A percentile compares a stretch with the other conserved stretches of the same genome.
These are phyloP conservation scores for Penicillium pancosmium DNA, from an alignment of 495 filamentous ascomycete genomes.

Conservation along the genomic window DNA sequence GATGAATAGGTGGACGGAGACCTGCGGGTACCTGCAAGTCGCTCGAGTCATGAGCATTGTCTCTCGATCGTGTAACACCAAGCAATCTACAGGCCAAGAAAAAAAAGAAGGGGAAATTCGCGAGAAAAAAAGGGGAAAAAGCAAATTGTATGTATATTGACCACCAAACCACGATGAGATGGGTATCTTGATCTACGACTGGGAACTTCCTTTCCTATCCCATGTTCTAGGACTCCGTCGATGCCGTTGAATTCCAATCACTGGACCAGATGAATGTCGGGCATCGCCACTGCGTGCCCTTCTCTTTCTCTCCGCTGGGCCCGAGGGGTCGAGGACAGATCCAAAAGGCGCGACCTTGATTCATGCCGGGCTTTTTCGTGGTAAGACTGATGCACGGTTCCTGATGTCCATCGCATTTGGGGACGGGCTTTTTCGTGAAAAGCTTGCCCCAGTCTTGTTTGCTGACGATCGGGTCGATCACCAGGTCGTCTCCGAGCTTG, in stretches of 20 bases:
- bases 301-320: slow-evolving; percentile 80
- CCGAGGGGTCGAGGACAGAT: slow-evolving; percentile 82
- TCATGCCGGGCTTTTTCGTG: slow-evolving; percentile 86
- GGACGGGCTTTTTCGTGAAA: slow-evolving; percentile 72
- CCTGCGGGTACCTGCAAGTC: too few species aligned
- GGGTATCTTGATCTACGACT: neutral
- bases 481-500: slow-evolving; percentile 26
- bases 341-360: slow-evolving; percentile 84
- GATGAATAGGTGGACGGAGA: too few species aligned
- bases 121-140: too few species aligned
- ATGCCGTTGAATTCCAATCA: slow-evolving; percentile 63
- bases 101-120: too few species aligned
- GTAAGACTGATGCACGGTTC: slow-evolving; percentile 81
- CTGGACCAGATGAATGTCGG: slow-evolving; percentile 89
- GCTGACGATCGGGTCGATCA: slow-evolving; percentile 70
- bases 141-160: neutral
- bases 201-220: neutral
- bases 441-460: slow-evolving; percentile 88
- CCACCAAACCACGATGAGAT: neutral
- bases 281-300: slow-evolving; percentile 81
- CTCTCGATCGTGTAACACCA: too few species aligned
- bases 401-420: slow-evolving; percentile 78
- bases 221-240: slow-evolving; percentile 10
- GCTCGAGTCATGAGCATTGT: too few species aligned
- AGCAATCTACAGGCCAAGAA: too few species aligned